Conservation (phyloP, 768 basidiomycete genomes). For the Dentipellis fragilis region DNA sequence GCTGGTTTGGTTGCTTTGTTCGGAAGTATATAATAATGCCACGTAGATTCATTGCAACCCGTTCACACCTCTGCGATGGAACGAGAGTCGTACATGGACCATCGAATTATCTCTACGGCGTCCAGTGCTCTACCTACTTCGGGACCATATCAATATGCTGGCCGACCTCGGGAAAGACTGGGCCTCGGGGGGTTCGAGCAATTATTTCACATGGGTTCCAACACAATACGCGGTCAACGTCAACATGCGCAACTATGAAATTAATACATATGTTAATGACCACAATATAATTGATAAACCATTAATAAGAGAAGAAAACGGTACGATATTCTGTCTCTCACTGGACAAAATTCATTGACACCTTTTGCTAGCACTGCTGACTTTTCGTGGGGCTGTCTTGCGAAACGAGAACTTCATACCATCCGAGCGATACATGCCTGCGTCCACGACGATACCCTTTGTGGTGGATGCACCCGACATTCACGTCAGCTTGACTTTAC, state of each 20-base stretch:
- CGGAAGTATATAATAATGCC: conserved; percentile 1
- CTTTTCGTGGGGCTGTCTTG: conserved; percentile 48
- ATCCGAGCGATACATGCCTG: conserved; percentile 63
- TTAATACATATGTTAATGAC: conserved; percentile 85
- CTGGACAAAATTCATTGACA: not conserved
- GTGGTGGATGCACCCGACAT: conserved; percentile 48
- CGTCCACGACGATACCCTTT: conserved; percentile 59
- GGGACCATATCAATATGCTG: conserved; percentile 93
- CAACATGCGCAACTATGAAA: conserved; percentile 61
- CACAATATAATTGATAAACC: conserved; percentile 96
- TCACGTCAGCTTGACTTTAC: conserved; percentile 53
- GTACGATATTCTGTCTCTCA: conserved; percentile 27
- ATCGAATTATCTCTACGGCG: conserved; percentile 63
- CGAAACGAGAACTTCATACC: conserved; percentile 46
- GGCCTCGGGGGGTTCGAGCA: conserved; percentile 71
- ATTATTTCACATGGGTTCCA: conserved; percentile 78
- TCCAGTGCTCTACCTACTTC: conserved; percentile 67
- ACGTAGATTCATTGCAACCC: conserved; percentile 58
- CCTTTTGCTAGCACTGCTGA: conserved; percentile 53
- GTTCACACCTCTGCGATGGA: conserved; percentile 78
- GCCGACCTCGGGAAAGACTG: conserved; percentile 91
- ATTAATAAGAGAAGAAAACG: conserved; percentile 71
- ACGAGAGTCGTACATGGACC: conserved; percentile 69
- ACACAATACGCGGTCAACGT: conserved; percentile 66
- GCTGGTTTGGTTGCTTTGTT: not conserved